These are phyloP conservation scores for Mortierella sp. DNA, from an alignment of 371 early-diverging fungal genomes.

Conservation along the genomic window DNA sequence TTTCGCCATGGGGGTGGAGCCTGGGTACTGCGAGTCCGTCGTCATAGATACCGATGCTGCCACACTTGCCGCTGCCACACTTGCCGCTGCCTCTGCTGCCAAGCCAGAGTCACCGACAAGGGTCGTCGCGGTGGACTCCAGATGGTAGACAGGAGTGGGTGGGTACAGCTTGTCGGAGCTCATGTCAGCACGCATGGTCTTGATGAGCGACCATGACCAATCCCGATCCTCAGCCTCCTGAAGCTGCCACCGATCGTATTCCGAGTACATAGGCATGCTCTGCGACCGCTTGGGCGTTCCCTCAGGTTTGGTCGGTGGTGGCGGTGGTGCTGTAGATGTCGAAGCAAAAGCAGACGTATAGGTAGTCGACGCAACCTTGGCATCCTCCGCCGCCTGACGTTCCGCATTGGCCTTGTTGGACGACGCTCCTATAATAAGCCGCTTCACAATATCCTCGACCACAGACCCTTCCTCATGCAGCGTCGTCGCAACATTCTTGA, in stretches of 20 bases:
- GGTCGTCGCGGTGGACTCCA: constrained; percentile 66
- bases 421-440: constrained; percentile 66
- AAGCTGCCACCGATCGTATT: constrained; percentile 48
- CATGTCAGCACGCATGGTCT: constrained; percentile 88
- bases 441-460: constrained; percentile 79
- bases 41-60: constrained; percentile 31
- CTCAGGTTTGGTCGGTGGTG: constrained; percentile 20
- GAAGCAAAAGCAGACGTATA: constrained; percentile 13
- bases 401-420: constrained; percentile 45
- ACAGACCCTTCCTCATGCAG: constrained; percentile 75
- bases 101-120: constrained; percentile 35
- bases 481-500: constrained; percentile 80
- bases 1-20: constrained; percentile 31
- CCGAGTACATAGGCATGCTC: constrained; percentile 53
- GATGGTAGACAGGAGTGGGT: constrained; percentile 77
- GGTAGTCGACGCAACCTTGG: constrained; percentile 27
- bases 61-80: background rate
- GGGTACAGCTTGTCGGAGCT: constrained; percentile 85
- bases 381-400: constrained; percentile 35
- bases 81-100: background rate
- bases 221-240: constrained; percentile 69
- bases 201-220: constrained; percentile 88
- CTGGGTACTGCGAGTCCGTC: constrained; percentile 13
- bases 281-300: constrained; percentile 33
- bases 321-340: constrained; percentile 12